Evolutionary conservation across 805 yeast species (phyloP).

Genomic region (Torulaspora franciscae): DNA sequence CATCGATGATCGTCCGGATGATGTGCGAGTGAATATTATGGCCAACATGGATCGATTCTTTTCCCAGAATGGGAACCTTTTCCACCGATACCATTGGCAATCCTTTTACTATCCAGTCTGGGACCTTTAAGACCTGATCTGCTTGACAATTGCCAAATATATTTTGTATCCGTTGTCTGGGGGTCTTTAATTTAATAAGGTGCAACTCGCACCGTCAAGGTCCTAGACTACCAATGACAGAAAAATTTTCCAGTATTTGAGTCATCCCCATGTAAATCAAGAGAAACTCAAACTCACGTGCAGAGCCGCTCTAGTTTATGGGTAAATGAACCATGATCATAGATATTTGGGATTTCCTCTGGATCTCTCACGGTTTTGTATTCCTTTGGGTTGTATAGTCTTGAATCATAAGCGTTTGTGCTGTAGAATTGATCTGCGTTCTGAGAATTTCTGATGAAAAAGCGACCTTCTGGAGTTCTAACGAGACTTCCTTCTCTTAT

Average conservation of each 20-base stretch:
- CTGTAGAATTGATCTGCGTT: conserved; percentile 22
- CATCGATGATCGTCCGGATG: conserved; percentile 56
- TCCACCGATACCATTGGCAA: conserved; percentile 26
- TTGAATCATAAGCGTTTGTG: conserved; percentile 32
- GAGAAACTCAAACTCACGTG: conserved; percentile 12
- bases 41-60: conserved; percentile 85
- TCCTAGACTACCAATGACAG: neutral
- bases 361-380: conserved; percentile 15
- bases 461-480: conserved; percentile 12
- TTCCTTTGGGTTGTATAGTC: conserved; percentile 13
- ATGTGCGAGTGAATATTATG: conserved; percentile 72
- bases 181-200: conserved; percentile 1
- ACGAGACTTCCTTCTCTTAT: conserved; percentile 40
- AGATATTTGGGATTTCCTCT: conserved; percentile 27
- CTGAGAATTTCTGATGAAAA: conserved; percentile 14
- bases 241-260: conserved; percentile 5
- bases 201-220: conserved; percentile 8
- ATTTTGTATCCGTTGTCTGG: neutral
- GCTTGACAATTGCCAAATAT: neutral
- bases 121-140: neutral
- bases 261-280: conserved; percentile 1
- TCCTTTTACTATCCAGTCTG: neutral
- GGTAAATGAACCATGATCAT: conserved; percentile 30
- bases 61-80: conserved; percentile 73
- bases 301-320: conserved; percentile 24